Conservation (phyloP, 257 asterid genomes). For the Nicotiana undulata region DNA sequence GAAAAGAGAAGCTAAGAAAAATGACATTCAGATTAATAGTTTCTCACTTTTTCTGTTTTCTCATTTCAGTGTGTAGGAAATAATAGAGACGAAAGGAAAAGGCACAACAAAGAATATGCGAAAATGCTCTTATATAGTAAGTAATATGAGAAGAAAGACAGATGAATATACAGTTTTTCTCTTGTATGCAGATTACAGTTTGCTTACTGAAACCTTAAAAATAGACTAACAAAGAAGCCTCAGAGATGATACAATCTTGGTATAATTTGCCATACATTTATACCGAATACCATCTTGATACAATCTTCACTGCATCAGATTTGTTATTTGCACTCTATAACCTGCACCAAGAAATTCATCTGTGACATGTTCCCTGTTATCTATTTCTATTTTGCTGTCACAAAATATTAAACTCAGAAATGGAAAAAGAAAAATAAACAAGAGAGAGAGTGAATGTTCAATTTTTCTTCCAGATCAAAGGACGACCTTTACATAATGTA, state of each 20-base stretch:
- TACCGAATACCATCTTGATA: neutral
- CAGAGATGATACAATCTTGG: neutral
- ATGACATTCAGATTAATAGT: neutral
- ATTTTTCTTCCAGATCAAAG: neutral
- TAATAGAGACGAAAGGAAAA: neutral
- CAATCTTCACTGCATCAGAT: too few species aligned
- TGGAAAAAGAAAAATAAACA: neutral
- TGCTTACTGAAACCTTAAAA: neutral
- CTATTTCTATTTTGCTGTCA: neutral
- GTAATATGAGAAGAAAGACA: too few species aligned
- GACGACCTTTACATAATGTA: neutral
- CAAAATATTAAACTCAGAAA: neutral
- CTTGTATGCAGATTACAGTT: neutral
- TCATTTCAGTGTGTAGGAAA: neutral
- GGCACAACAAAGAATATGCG: neutral
- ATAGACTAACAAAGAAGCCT: neutral
- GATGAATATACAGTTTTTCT: too few species aligned
- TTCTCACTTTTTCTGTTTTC: neutral
- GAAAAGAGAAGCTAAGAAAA: neutral
- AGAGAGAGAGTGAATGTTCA: neutral
- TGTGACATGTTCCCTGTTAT: neutral
- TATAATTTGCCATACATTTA: neutral
- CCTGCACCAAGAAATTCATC: constrained; percentile 3
- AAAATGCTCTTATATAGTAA: too few species aligned
- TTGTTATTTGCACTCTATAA: too few species aligned